Base-by-base conservation (phyloP, 2,329 filamentous ascomycete genomes). In the Epichloe coenophiala region DNA sequence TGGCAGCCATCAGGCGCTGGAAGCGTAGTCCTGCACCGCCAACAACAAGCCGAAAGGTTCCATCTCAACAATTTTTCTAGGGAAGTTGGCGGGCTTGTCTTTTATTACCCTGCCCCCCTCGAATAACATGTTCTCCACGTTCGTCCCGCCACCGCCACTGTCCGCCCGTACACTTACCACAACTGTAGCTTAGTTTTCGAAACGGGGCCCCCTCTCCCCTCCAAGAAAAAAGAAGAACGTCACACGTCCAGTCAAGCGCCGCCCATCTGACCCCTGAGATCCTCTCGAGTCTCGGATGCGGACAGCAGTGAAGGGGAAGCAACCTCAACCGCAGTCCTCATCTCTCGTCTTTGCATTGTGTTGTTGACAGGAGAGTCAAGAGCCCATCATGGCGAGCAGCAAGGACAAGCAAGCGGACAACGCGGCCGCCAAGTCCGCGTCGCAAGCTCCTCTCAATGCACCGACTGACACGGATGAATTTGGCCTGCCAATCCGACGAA, bases 401-500 rank as follows among this genome's bases (percentile, higher is more conserved):
- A 60, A 54, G 49, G 52, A 57, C 60, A 60, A 57, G 54, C 58
- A 49, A 57, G 53, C 51, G 56, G 58, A 54, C 54, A 55, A 41
- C 45, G 23, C 43, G 21, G 46, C 46, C 45, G 33, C 49, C 51
- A 52, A 44, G 38, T 33, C 53, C 59, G 63, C 61, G 59, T 57
- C 64, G 64, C 58, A 58, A 53, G 49, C 56, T 56, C 56, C 53
- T 41, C 49, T 44, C 8, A 45, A 56, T 59, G 51, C 51, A 54
- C 60, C 40, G 21, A 48, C 61, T 47, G 78, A 83, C 59, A 68
- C 81, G 53, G 84, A 88, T 63, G 84, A 88, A 57, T 88, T 87
- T 63, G 84, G 84, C 47, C 68, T 88, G 55, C 83, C 83, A 17
- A 75, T 84, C 54, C 73, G 71, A 62, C 27, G 27, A 31, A 8